A percentile compares a stretch with the other conserved stretches of the same genome.
Evolutionary conservation across 257 asterid species (phyloP).

Genomic region (Asclepias syriaca): DNA sequence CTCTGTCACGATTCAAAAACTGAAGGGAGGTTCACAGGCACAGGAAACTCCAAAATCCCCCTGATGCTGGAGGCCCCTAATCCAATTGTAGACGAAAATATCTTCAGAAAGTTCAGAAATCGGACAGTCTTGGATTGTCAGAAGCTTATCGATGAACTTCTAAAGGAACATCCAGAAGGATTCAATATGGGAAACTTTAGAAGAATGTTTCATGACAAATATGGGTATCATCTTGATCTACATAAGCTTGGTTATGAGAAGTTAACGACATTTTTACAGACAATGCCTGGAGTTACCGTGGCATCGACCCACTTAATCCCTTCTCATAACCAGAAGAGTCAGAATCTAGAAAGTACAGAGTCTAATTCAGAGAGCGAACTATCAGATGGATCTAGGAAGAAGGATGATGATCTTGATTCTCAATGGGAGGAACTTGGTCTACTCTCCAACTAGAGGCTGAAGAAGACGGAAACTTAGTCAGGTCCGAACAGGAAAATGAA

Average conservation of each 20-base stretch:
- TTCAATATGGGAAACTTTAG: conserved; percentile 47
- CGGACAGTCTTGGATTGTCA: conserved; percentile 59
- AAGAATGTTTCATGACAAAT: conserved; percentile 45
- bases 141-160: conserved; percentile 48
- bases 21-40: conserved; percentile 28
- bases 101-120: conserved; percentile 38
- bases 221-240: conserved; percentile 62
- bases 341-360: conserved; percentile 17
- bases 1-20: conserved; percentile 22
- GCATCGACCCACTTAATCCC: conserved; percentile 53
- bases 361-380: conserved; percentile 21
- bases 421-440: conserved; percentile 91
- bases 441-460: conserved; percentile 26
- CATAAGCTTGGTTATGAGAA: conserved; percentile 63
- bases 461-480: conserved; percentile 21
- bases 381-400: conserved; percentile 28
- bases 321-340: conserved; percentile 26
- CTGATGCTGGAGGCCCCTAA: conserved; percentile 45
- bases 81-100: conserved; percentile 19
- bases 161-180: conserved; percentile 68
- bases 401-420: conserved; percentile 51
- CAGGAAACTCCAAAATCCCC: conserved; percentile 40
- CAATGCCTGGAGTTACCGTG: conserved; percentile 50
- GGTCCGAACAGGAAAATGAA: conserved; percentile 15
- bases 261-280: conserved; percentile 48